Conservation (phyloP, 73 alveolate species). For the Paramecium octaurelia region DNA sequence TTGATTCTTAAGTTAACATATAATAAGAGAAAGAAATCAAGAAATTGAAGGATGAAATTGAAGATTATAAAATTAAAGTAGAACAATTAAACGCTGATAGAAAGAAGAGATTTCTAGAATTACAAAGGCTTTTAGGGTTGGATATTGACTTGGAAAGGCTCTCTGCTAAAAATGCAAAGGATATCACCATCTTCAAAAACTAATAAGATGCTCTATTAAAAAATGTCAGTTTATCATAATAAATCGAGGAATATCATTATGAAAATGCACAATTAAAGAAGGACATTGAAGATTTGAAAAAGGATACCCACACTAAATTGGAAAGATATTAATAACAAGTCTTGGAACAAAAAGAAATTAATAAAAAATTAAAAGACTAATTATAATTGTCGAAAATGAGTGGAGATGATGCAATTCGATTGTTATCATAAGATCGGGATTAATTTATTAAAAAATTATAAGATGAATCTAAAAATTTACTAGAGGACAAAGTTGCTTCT, state of each 20-base stretch:
- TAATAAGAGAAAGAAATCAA: slow-evolving; percentile 12
- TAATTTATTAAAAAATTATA: slow-evolving; percentile 7
- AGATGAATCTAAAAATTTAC: slow-evolving; percentile 40
- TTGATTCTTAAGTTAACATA: neutral
- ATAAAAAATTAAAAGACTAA: slow-evolving; percentile 43
- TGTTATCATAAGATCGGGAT: slow-evolving; percentile 28
- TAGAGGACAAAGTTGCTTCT: slow-evolving; percentile 43
- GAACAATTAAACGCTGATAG: neutral
- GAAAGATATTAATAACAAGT: slow-evolving; percentile 21
- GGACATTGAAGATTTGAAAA: neutral
- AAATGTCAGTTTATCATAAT: neutral
- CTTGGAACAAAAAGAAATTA: slow-evolving; percentile 19
- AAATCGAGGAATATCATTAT: neutral
- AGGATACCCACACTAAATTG: neutral
- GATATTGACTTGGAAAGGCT: slow-evolving; percentile 54
- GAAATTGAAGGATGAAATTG: slow-evolving; percentile 23
- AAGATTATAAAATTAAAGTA: neutral
- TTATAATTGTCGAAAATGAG: slow-evolving; percentile 22
- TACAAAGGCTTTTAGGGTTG: slow-evolving; percentile 42
- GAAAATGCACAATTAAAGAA: neutral
- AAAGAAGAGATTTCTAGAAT: neutral
- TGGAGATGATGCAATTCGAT: slow-evolving; percentile 44
- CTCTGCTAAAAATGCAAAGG: slow-evolving; percentile 47
- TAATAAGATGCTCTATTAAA: slow-evolving; percentile 39
- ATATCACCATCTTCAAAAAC: neutral